Base-by-base conservation (phyloP, 352 stramenopile genomes). In the Globisporangium lucens region DNA sequence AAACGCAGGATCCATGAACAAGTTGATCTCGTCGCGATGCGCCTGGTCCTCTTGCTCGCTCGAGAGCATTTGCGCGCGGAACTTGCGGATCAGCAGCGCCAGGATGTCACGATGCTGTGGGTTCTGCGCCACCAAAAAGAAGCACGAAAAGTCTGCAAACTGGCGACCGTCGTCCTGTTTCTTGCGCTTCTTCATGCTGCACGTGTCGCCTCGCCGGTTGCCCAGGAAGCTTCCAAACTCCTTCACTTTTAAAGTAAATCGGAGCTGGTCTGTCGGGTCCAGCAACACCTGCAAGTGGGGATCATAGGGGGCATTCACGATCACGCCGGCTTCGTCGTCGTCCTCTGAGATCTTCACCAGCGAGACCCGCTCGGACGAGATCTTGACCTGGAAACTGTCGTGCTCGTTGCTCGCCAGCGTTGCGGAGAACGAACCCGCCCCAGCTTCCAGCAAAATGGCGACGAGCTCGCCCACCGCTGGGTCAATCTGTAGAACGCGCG, bases 371-470 rank as follows among this genome's bases (percentile, higher is more conserved):
- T 86, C 76, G 0, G 77, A 60, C 0, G 69, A 73, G 41, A 94
- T 94, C 63, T 91, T 92, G 60, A 94, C 71, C 66, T 94, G 87
- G 71, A 94, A 94, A 43, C 80, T 93, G 55, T 94, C 87, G 56
- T 79, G 66, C 53, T 94, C 87, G 43, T 91, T 91, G 67, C 82
- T 93, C 4, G 83, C 82, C 20, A 94, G 66, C 10, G 87, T 94
- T 20, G 87, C 87, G 1, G 87, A 94, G 61, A 94, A 94, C 10
- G 85, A 87, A 0, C 85, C 87, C 0, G 75, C 80, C 0, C 82
- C 82, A 17, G 87, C 84, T 63, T 93, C 87, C 3, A 93, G 67
- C 17, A 94, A 67, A 17, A 89, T 80, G 43, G 93, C 74, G 0
- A 94, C 87, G 46, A 89, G 90, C 7, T 90, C 78, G 22, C 83